Conservation (phyloP, 2,329 filamentous ascomycete species). For the Sordariomycetes sp. region DNA sequence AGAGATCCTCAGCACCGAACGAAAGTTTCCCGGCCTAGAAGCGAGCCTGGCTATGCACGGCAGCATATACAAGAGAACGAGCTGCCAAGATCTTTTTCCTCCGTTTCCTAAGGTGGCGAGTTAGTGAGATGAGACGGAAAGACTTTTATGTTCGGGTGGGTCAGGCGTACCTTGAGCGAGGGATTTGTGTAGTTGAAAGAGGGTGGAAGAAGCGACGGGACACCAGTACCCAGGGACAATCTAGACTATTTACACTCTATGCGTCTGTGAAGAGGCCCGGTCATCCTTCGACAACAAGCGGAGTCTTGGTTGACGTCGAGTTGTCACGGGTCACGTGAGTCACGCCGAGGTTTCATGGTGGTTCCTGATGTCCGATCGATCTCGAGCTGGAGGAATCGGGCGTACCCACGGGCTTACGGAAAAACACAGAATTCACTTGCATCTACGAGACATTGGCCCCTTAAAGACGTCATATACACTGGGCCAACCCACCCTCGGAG, state of each 20-base stretch:
- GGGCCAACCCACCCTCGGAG: neutral
- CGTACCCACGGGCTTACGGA: neutral
- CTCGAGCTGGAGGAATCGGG: neutral
- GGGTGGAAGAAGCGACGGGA: neutral
- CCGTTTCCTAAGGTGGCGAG: neutral
- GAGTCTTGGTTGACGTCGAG: neutral
- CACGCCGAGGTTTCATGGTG: constrained; percentile 1
- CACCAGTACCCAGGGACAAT: neutral
- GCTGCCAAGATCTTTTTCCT: neutral
- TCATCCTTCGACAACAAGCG: neutral
- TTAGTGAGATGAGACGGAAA: neutral
- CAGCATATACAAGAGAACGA: neutral
- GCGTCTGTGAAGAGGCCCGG: neutral
- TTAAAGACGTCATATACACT: neutral
- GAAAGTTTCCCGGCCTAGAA: neutral
- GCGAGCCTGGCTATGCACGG: neutral
- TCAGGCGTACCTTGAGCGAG: neutral
- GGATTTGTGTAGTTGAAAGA: neutral
- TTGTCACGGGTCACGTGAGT: neutral
- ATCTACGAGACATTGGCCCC: neutral
- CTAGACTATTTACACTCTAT: neutral
- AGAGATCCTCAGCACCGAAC: neutral
- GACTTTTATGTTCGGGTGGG: neutral
- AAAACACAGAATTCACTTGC: neutral
- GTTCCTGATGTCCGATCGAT: neutral